A percentile compares a stretch with the other conserved stretches of the same genome.
Evolutionary conservation across 2,329 filamentous ascomycete species (phyloP).

Genomic region (Hypoxylon sp.): DNA sequence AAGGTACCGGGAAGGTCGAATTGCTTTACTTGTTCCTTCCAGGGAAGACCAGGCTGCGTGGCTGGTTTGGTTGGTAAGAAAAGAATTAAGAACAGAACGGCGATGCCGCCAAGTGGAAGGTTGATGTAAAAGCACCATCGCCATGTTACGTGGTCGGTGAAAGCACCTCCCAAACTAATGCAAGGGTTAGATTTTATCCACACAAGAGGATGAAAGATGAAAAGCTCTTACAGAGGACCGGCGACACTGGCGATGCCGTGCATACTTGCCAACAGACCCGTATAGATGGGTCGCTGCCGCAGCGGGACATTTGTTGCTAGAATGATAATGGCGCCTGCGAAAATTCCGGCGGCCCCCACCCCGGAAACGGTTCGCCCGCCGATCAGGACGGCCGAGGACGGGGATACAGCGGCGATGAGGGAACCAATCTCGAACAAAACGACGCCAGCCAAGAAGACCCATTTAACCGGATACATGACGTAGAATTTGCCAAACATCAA

Average conservation of each 20-base stretch:
- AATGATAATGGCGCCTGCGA: constrained; percentile 55
- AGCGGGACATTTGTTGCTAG: constrained; percentile 54
- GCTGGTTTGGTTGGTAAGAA: constrained; percentile 28
- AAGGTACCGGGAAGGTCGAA: constrained; percentile 49
- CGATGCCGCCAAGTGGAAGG: constrained; percentile 44
- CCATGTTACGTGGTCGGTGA: constrained; percentile 54
- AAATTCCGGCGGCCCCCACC: constrained; percentile 56
- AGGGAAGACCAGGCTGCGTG: constrained; percentile 17
- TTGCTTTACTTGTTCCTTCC: constrained; percentile 34
- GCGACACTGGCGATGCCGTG: constrained; percentile 34
- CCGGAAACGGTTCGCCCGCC: constrained; percentile 58
- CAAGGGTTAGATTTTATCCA: constrained; percentile 52
- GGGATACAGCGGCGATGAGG: constrained; percentile 43
- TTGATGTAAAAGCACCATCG: constrained; percentile 54
- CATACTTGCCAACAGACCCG: constrained; percentile 29
- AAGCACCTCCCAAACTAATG: constrained; percentile 50
- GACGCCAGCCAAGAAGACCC: constrained; percentile 31
- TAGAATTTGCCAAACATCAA: constrained; percentile 39
- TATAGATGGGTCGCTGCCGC: constrained; percentile 31
- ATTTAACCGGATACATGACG: constrained; percentile 37
- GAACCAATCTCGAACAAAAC: constrained; percentile 41
- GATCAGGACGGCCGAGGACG: constrained; percentile 53
- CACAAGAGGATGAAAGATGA: constrained; percentile 54
- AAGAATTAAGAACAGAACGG: constrained; percentile 28
- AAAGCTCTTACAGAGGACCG: constrained; percentile 50